Percentiles rank a stretch among this genome's conserved stretches.
Evolutionary conservation across 2,329 filamentous ascomycete genomes (phyloP).

Genomic region (Trichothecium roseum): DNA sequence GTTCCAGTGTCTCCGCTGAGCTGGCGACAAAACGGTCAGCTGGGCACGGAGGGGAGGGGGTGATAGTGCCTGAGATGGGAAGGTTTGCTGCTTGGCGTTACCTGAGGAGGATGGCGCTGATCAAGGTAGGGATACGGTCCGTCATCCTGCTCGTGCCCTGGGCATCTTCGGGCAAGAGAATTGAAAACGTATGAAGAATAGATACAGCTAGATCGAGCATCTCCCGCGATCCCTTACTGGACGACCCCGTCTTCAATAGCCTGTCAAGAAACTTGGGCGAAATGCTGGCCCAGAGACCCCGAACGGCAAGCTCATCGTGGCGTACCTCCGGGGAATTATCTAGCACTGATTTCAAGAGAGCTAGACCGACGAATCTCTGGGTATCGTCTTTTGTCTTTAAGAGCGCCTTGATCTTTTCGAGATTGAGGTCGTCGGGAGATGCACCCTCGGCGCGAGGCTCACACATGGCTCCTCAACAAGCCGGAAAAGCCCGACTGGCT

Average conservation of each 20-base stretch:
- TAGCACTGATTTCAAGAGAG: conserved; percentile 54
- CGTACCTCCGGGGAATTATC: conserved; percentile 47
- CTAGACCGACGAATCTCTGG: conserved; percentile 56
- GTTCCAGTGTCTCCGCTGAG: conserved; percentile 37
- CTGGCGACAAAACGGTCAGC: conserved; percentile 19
- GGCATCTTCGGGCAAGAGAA: conserved; percentile 40
- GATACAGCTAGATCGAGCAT: conserved; percentile 55
- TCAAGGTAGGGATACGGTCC: conserved; percentile 40
- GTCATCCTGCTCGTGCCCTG: conserved; percentile 35
- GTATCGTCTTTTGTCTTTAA: conserved; percentile 55
- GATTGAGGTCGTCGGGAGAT: conserved; percentile 8
- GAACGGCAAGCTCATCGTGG: conserved; percentile 32
- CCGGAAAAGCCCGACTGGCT: no score
- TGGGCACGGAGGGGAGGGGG: background rate
- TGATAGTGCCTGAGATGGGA: no score
- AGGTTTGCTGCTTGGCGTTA: no score
- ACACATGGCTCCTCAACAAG: no score
- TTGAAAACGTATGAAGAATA: conserved; percentile 51
- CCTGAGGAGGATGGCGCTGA: conserved; percentile 44
- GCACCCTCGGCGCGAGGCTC: no score
- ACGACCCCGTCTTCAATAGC: conserved; percentile 44
- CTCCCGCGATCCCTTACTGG: conserved; percentile 36
- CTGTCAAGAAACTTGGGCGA: conserved; percentile 55
- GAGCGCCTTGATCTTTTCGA: conserved; percentile 42
- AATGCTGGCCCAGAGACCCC: conserved; percentile 48